Percentiles rank a stretch among this genome's conserved stretches.
phyloP scores from a whole-genome alignment of 176 grass and related monocot genomes.

The Oryza nivara region DNA sequence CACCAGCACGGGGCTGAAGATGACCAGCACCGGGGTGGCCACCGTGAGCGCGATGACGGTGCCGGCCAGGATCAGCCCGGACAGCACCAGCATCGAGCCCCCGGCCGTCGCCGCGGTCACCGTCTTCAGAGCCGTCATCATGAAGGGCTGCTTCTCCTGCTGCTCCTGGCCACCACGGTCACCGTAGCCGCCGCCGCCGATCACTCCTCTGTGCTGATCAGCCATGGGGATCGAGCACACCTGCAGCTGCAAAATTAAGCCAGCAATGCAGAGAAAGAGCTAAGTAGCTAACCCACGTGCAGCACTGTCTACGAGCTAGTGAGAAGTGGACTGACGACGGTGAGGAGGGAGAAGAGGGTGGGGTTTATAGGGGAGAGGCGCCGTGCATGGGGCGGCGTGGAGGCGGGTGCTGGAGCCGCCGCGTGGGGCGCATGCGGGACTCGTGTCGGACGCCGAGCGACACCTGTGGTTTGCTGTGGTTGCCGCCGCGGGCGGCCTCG shows the following conservation, averaged over 20 bases:
- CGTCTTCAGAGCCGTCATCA: slow-evolving; percentile 64
- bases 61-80: slow-evolving; percentile 68
- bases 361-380: slow-evolving; percentile 50
- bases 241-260: neutral
- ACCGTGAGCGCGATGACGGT: slow-evolving; percentile 80
- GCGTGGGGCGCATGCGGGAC: slow-evolving; percentile 48
- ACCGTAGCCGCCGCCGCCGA: slow-evolving; percentile 3
- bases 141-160: slow-evolving; percentile 55
- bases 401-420: slow-evolving; percentile 26
- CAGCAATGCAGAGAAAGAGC: neutral
- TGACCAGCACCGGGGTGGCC: slow-evolving; percentile 81
- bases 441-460: slow-evolving; percentile 41
- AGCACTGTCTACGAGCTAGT: neutral
- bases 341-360: no score
- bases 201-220: slow-evolving; percentile 43
- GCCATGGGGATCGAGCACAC: slow-evolving; percentile 41
- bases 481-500: neutral
- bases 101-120: slow-evolving; percentile 63
- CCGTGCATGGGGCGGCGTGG: slow-evolving; percentile 23
- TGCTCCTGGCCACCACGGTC: slow-evolving; percentile 20
- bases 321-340: slow-evolving; percentile 1
- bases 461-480: slow-evolving; percentile 48
- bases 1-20: slow-evolving; percentile 95
- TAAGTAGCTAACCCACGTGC: neutral
- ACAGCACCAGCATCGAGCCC: slow-evolving; percentile 75